Conservation (phyloP, 129 eudicot species). For the Calendula officinalis region DNA sequence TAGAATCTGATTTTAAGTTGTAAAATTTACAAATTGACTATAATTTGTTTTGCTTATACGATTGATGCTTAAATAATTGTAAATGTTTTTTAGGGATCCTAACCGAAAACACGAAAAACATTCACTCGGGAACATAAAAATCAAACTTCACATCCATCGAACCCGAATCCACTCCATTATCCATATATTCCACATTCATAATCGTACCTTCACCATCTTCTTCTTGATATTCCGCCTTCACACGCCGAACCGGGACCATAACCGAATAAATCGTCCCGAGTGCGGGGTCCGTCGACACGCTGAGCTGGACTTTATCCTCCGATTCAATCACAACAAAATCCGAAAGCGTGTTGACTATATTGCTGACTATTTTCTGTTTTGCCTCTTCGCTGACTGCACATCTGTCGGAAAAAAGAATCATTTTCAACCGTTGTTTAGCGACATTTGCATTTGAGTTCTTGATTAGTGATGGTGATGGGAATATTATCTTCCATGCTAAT, state of each 20-base stretch:
- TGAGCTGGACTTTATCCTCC: slow-evolving; percentile 83
- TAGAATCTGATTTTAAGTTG: slow-evolving; percentile 4
- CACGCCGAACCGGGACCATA: slow-evolving; percentile 85
- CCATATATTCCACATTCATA: slow-evolving; percentile 73
- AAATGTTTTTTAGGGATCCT: no score
- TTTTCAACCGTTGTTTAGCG: slow-evolving; percentile 83
- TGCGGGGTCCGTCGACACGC: slow-evolving; percentile 76
- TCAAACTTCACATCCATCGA: slow-evolving; percentile 89
- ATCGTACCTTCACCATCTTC: slow-evolving; percentile 61
- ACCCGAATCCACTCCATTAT: slow-evolving; percentile 67
- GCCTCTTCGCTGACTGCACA: slow-evolving; percentile 97
- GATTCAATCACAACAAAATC: slow-evolving; percentile 93
- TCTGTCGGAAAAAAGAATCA: slow-evolving; percentile 89
- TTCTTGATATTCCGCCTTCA: slow-evolving; percentile 67
- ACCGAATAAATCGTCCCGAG: slow-evolving; percentile 84
- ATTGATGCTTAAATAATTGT: no score
- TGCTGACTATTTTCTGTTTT: slow-evolving; percentile 73
- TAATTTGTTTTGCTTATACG: no score
- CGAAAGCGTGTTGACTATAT: slow-evolving; percentile 68
- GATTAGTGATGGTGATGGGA: slow-evolving; percentile 58
- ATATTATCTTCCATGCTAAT: slow-evolving; percentile 82
- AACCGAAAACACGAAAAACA: slow-evolving; percentile 3
- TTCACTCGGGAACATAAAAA: slow-evolving; percentile 66
- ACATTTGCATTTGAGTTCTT: slow-evolving; percentile 70
- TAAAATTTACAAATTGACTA: neutral